A percentile compares a stretch with the other conserved stretches of the same genome.
Conservation (phyloP, 1,284 basidiomycete genomes). For the Ustilago crameri region DNA sequence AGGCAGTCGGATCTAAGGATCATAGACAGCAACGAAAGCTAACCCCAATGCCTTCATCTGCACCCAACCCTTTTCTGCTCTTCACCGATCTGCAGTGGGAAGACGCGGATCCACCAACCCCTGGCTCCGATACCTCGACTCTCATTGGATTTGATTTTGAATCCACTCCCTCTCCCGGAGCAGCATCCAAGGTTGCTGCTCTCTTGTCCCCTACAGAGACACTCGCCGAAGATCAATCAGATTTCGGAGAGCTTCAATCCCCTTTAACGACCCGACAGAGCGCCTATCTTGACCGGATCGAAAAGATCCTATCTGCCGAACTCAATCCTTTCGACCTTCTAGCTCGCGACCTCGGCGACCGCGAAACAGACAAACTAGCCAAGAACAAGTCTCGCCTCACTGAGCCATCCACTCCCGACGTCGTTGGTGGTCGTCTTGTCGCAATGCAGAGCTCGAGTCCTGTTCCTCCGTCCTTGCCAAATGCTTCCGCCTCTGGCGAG, state of each 20-base stretch:
- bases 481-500: slow-evolving; percentile 6
- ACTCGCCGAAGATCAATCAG: not conserved
- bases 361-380: not conserved
- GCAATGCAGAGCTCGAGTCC: slow-evolving; percentile 29
- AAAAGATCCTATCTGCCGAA: slow-evolving; percentile 34
- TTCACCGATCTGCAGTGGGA: slow-evolving; percentile 12
- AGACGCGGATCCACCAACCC: slow-evolving; percentile 28
- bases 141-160: slow-evolving; percentile 37
- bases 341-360: slow-evolving; percentile 14
- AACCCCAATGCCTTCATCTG: slow-evolving; percentile 32
- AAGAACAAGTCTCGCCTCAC: slow-evolving; percentile 9
- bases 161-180: slow-evolving; percentile 4
- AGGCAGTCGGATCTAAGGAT: slow-evolving; percentile 18
- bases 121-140: slow-evolving; percentile 40
- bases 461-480: not conserved
- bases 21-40: slow-evolving; percentile 15
- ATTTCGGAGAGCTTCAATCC: not conserved
- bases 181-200: slow-evolving; percentile 7
- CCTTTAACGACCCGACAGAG: slow-evolving; percentile 15
- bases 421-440: slow-evolving; percentile 9
- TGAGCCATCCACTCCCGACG: slow-evolving; percentile 11
- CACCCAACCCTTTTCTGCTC: slow-evolving; percentile 10
- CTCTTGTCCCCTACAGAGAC: slow-evolving; percentile 33
- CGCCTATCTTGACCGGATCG: slow-evolving; percentile 33
- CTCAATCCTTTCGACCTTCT: slow-evolving; percentile 41